A percentile compares a stretch with the other conserved stretches of the same genome.
phyloP scores from a whole-genome alignment of 2,329 filamentous ascomycete genomes.

The Aspergillus calidoustus region DNA sequence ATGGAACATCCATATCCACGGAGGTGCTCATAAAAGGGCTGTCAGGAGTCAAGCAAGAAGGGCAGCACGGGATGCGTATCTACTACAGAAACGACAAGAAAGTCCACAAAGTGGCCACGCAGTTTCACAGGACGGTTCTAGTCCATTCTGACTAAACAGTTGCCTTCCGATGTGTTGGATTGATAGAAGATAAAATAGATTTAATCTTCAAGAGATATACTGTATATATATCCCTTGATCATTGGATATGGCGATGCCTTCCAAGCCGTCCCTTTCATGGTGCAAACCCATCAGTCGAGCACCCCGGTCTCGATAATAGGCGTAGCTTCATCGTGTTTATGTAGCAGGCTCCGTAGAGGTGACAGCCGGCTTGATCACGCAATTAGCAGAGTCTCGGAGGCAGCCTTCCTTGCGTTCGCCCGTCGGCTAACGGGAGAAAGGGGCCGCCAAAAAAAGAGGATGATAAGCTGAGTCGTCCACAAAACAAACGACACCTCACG shows the following conservation, averaged over 20 bases:
- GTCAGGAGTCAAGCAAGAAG: conserved; percentile 49
- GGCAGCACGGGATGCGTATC: conserved; percentile 38
- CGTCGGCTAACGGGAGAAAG: background rate
- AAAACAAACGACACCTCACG: conserved; percentile 8
- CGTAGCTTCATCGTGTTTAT: background rate
- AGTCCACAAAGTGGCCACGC: conserved; percentile 5
- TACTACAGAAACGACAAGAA: conserved; percentile 30
- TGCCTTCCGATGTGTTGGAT: background rate
- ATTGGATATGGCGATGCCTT: background rate
- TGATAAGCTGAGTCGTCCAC: background rate
- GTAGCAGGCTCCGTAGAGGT: background rate
- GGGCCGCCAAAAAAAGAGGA: background rate
- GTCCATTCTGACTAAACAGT: conserved; percentile 6
- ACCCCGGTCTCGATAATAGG: background rate
- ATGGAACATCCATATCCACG: conserved; percentile 62
- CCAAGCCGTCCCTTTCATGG: background rate
- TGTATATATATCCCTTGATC: background rate
- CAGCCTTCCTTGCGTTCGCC: background rate
- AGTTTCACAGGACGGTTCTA: conserved; percentile 3
- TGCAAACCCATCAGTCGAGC: background rate
- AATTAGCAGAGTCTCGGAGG: background rate
- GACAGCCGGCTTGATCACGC: background rate
- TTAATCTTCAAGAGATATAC: conserved; percentile 1
- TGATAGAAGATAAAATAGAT: conserved; percentile 5
- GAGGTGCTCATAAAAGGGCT: conserved; percentile 62